Conservation (phyloP, 75 land plant species). For the Ceratopteris richardii region DNA sequence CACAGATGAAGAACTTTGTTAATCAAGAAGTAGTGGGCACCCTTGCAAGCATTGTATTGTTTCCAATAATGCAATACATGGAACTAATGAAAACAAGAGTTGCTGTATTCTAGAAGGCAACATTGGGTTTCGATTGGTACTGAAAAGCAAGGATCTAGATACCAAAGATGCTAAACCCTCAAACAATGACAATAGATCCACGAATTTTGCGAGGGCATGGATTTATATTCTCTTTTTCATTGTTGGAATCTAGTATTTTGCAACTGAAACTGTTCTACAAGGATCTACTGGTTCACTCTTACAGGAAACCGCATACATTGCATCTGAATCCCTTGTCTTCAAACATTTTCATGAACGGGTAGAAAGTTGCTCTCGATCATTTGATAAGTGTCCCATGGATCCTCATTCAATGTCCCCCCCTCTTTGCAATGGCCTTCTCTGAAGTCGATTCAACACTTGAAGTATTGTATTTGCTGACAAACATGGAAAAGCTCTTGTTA, state of each 20-base stretch:
- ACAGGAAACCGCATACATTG: constrained; percentile 9
- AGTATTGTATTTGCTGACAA: constrained; percentile 17
- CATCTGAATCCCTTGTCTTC: background rate
- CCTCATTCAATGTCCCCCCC: constrained; percentile 17
- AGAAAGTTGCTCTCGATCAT: constrained; percentile 13
- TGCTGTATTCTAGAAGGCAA: no score
- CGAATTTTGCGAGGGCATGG: background rate
- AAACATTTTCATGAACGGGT: constrained; percentile 3
- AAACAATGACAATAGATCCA: no score
- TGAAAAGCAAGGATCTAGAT: no score
- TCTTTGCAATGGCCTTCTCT: constrained; percentile 25
- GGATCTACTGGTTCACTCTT: constrained; percentile 16
- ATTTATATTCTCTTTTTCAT: constrained; percentile 4
- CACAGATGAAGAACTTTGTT: no score
- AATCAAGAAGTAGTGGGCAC: no score
- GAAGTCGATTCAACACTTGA: constrained; percentile 12
- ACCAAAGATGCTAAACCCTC: no score
- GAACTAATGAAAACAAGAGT: no score
- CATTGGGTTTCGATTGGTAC: no score
- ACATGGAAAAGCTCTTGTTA: constrained; percentile 18
- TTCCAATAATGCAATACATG: no score
- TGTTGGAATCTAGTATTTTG: constrained; percentile 3
- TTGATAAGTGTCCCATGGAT: constrained; percentile 4
- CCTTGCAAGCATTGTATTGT: no score
- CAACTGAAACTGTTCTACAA: constrained; percentile 13